A percentile compares a stretch with the other conserved stretches of the same genome.
These are phyloP conservation scores for Liquidambar formosana DNA, from an alignment of 164 flowering plant species.

Conservation along the genomic window DNA sequence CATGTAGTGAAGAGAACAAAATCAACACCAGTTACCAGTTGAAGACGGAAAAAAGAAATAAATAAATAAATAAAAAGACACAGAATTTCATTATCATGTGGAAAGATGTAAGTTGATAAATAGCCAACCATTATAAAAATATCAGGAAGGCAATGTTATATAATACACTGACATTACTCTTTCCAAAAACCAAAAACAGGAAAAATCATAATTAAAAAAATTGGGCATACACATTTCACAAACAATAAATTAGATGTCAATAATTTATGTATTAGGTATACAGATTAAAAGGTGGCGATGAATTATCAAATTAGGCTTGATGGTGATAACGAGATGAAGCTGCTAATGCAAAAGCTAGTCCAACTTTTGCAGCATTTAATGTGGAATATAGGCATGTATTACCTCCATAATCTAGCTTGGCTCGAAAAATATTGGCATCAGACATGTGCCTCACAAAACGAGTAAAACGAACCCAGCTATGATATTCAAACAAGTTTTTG, in stretches of 20 bases:
- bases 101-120: too few relatives aligned
- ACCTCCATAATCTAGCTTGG: constrained; percentile 36
- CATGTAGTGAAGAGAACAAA: too few relatives aligned
- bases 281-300: background rate
- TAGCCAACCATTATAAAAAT: constrained; percentile 6
- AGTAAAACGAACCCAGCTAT: constrained; percentile 54
- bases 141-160: constrained; percentile 18
- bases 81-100: too few relatives aligned
- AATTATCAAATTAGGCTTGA: background rate
- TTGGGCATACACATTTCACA: background rate
- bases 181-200: background rate
- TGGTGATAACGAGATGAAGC: background rate
- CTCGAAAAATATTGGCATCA: constrained; percentile 40
- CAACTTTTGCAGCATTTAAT: constrained; percentile 22
- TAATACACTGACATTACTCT: constrained; percentile 1
- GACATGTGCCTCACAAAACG: constrained; percentile 69
- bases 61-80: too few relatives aligned
- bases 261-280: background rate
- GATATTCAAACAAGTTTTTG: constrained; percentile 44
- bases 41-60: too few relatives aligned
- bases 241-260: background rate
- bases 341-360: constrained; percentile 32
- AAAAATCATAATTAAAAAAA: background rate
- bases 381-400: constrained; percentile 23
- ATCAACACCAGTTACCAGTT: too few relatives aligned